Base-by-base conservation (phyloP, 768 basidiomycete species). In the Tephrocybe rancida region DNA sequence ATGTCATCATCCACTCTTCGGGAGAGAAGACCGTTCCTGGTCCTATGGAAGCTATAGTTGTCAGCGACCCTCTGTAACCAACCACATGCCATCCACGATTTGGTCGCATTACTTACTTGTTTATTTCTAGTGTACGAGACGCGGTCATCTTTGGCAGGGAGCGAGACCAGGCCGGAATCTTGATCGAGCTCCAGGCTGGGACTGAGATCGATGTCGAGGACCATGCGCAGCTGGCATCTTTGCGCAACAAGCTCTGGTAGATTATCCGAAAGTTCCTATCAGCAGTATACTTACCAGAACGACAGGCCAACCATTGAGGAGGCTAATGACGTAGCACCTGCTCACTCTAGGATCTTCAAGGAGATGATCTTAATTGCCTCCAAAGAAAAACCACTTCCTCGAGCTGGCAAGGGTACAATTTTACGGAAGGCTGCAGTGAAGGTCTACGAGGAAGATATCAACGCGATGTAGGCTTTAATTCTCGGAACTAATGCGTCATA, bases 291-390 rank as follows among this genome's bases (percentile, higher is more conserved):
- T 35, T 14, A 24, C 16, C 21, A 10, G n/a, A 29, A 13, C 5
- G 19, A 5, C 19, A 73, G 67, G 66, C 61, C 47, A 2, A 50
- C 57, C 2, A 65, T 72, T 8, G 72, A 70, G 26, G 64, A 69
- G 16, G 72, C 72, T 7, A 75, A 73, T 50, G 57, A 43, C 22
- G 56, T 58, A 3, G 67, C 67, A 0, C 71, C 74, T 0, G 26
- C 56, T 1, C 73, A 68, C 26, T 71, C 70, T 41, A 62, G 71
- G 5, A 67, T 74, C 6, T 73, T 74, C 55, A 71, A 71, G 37
- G 70, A 79, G 54, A 73, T 77, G 72, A 71, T 79, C 26, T 19
- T 78, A 37, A 65, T 75, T 11, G 65, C 75, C 0, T 50, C 48
- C n/a, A n/a, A 22, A 6, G 29, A 9, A 1, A 54, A 54, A 19